Evolutionary conservation across 106 monocot genomes (phyloP).

Genomic region (Posidonia australis): DNA sequence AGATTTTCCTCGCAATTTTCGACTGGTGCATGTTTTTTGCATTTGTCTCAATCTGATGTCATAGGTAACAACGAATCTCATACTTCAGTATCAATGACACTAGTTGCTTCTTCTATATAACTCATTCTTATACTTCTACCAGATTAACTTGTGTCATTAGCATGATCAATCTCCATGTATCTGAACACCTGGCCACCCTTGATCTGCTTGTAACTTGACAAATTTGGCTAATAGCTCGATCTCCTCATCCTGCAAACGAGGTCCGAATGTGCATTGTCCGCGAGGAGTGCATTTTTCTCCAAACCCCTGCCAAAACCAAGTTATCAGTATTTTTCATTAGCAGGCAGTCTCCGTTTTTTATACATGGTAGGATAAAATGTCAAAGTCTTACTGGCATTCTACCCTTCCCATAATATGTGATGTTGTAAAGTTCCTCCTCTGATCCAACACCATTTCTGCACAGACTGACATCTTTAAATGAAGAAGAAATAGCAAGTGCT

Average conservation of each 20-base stretch:
- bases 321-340: background rate
- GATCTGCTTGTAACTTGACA: conserved; percentile 66
- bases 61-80: background rate
- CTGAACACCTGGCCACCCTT: conserved; percentile 43
- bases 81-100: too few relatives aligned
- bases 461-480: background rate
- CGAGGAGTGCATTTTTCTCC: conserved; percentile 84
- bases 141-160: background rate
- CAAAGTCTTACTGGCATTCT: conserved; percentile 56
- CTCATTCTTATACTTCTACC: background rate
- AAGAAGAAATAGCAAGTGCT: background rate
- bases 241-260: conserved; percentile 75
- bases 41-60: background rate
- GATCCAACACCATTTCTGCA: conserved; percentile 51
- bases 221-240: conserved; percentile 72
- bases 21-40: too few relatives aligned
- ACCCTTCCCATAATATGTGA: conserved; percentile 76
- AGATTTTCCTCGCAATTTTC: too few relatives aligned
- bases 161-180: conserved; percentile 22
- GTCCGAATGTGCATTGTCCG: conserved; percentile 84
- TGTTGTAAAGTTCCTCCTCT: conserved; percentile 71
- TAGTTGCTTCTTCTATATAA: background rate
- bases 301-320: conserved; percentile 41
- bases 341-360: background rate
- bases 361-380: background rate